Percentiles rank a stretch among this genome's conserved stretches.
Evolutionary conservation across 2,329 filamentous ascomycete genomes (phyloP).

Genomic region (Pseudogymnoascus sp.): DNA sequence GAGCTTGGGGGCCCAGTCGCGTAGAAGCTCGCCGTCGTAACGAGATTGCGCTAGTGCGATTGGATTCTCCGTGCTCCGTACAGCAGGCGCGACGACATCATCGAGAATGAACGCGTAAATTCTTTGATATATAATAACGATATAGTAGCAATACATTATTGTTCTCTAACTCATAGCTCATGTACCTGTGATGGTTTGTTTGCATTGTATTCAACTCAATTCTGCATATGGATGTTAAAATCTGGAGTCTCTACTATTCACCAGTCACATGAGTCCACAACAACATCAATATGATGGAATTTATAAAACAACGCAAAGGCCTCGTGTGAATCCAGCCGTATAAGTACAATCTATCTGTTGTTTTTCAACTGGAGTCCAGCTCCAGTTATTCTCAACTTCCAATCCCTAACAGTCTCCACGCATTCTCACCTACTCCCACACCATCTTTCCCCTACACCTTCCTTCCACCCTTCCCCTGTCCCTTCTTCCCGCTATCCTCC

Average conservation of each 20-base stretch:
- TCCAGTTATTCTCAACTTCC: background rate
- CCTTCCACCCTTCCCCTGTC: background rate
- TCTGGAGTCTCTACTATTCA: background rate
- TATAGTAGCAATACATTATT: background rate
- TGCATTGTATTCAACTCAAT: background rate
- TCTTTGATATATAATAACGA: background rate
- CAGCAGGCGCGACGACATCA: background rate
- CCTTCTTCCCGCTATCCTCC: background rate
- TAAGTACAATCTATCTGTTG: background rate
- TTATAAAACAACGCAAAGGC: background rate
- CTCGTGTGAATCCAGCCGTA: background rate
- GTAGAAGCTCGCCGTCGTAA: constrained; percentile 4
- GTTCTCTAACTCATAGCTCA: background rate
- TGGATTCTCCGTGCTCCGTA: constrained; percentile 3
- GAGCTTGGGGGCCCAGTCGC: background rate
- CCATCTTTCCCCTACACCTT: background rate
- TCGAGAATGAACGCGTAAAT: background rate
- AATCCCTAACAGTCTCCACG: background rate
- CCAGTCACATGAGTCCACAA: background rate
- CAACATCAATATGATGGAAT: background rate
- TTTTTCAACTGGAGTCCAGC: background rate
- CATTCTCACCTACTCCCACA: background rate
- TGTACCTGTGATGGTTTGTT: background rate
- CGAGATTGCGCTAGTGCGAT: constrained; percentile 9
- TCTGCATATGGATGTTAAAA: background rate